Conservation (phyloP, 805 yeast species). For the Priceomyces castillae region DNA sequence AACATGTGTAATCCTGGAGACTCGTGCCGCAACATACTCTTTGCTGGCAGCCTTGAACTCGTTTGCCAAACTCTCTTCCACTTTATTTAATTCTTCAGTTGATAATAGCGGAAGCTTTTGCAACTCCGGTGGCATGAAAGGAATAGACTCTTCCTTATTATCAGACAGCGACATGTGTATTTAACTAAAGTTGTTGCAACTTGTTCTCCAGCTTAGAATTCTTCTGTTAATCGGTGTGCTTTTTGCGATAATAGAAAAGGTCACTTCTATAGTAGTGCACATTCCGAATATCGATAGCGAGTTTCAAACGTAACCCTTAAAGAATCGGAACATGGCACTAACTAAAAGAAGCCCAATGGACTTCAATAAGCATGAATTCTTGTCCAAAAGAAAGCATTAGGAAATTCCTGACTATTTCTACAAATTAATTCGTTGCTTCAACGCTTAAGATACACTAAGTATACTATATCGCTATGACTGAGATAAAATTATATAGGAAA, state of each 20-base stretch:
- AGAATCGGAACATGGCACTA: neutral
- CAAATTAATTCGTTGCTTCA: too few species aligned
- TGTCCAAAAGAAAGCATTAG: too few species aligned
- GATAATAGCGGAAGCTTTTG: slow-evolving; percentile 18
- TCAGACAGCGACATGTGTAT: neutral
- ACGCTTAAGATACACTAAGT: too few species aligned
- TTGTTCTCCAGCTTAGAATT: neutral
- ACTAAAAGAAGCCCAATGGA: neutral
- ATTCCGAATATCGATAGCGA: neutral
- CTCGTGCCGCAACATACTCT: slow-evolving; percentile 26
- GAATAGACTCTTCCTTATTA: neutral
- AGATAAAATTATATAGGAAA: too few species aligned
- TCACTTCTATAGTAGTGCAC: slow-evolving; percentile 2
- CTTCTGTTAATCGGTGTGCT: neutral
- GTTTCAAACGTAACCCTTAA: neutral
- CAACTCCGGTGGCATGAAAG: slow-evolving; percentile 1
- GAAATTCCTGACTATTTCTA: too few species aligned
- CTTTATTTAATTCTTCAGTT: slow-evolving; percentile 21
- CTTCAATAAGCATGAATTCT: too few species aligned
- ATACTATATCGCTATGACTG: too few species aligned
- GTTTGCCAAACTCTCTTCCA: slow-evolving; percentile 17
- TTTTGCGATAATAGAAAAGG: slow-evolving; percentile 5
- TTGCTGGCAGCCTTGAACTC: slow-evolving; percentile 26
- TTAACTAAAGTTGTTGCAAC: neutral
- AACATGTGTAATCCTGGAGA: slow-evolving; percentile 27